phyloP scores from a whole-genome alignment of 257 asterid species.

The Craterostigma plantagineum region DNA sequence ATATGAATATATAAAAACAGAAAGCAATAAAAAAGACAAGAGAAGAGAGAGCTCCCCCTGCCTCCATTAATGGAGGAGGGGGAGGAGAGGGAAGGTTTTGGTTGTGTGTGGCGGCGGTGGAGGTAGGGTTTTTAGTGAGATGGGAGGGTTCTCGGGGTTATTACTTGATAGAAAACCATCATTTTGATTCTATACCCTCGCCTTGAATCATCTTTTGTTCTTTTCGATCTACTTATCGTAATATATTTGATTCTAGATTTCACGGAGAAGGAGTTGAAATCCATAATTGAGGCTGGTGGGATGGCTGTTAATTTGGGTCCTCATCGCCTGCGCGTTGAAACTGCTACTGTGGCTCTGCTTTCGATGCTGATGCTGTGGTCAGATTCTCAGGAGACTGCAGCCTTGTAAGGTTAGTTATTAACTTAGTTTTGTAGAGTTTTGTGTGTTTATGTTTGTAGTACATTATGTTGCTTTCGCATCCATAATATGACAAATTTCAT shows the following conservation, averaged over 20 bases:
- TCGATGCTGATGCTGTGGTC: constrained; percentile 81
- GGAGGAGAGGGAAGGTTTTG: too few relatives aligned
- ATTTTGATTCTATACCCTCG: neutral
- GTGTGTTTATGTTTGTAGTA: neutral
- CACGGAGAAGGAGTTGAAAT: constrained; percentile 44
- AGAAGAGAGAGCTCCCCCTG: too few relatives aligned
- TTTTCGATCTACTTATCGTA: constrained; percentile 6
- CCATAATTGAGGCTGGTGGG: constrained; percentile 61
- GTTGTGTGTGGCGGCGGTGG: too few relatives aligned
- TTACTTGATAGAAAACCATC: too few relatives aligned
- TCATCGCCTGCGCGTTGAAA: constrained; percentile 86
- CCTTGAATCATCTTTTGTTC: constrained; percentile 2
- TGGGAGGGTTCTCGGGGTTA: too few relatives aligned
- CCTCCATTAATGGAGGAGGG: too few relatives aligned
- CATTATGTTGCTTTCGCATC: too few relatives aligned
- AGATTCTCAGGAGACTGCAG: constrained; percentile 20
- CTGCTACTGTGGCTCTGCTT: constrained; percentile 73
- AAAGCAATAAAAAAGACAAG: too few relatives aligned
- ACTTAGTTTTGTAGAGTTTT: neutral
- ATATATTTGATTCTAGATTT: constrained; percentile 32
- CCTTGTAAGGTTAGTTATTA: neutral
- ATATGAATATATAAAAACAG: too few relatives aligned
- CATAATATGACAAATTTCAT: too few relatives aligned
- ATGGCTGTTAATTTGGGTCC: constrained; percentile 75
- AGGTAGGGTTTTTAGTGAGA: too few relatives aligned